Base-by-base conservation (phyloP, 805 yeast genomes). In the Metschnikowia peoriensis region DNA sequence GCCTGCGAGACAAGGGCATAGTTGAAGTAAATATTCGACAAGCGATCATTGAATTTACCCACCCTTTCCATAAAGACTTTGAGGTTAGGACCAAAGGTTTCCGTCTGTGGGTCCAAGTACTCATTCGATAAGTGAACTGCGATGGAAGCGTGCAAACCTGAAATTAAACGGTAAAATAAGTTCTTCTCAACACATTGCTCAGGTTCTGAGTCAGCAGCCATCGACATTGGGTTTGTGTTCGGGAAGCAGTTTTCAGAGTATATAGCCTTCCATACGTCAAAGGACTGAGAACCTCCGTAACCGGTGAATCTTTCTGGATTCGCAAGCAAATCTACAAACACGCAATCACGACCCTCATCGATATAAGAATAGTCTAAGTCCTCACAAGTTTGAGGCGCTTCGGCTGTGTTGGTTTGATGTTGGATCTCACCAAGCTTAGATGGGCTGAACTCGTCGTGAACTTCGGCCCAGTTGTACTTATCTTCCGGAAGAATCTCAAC, bases 221-320 rank as follows among this genome's bases (percentile, higher is more conserved):
- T 64, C 4, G 71, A 62, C 70, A 70, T 66, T 14, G 74, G 75
- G 49, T 63, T 69, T 7, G 76, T 70, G 59, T 73, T 76, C 7
- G 84, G 83, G 71, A 92, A 92, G 67, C 97, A 91, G 73, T 92
- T 92, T 61, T 94, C 97, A 41, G 83, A 85, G 69, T 94, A 94
- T 29, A 94, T 91, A 58, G 96, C 89, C 40, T 83, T 77, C 99
- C 99, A 94, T 44, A 94, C 89, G 65, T 87, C 90, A 59, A 86
- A 83, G 22, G 97, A 89, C 63, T 94, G 97, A 47, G 85, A 83
- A 32, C 99, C 99, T 34, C 91, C 88, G 65, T 94, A 94, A 0
- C 99, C 99, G 0, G 99, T 96, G 72, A 89, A 94, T 63, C 98
- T 78, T 69, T 94, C 99, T 0, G 97, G 97, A 65, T 96, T 96